Conservation (phyloP, 352 stramenopile species). For the Phytophthora fragariae region DNA sequence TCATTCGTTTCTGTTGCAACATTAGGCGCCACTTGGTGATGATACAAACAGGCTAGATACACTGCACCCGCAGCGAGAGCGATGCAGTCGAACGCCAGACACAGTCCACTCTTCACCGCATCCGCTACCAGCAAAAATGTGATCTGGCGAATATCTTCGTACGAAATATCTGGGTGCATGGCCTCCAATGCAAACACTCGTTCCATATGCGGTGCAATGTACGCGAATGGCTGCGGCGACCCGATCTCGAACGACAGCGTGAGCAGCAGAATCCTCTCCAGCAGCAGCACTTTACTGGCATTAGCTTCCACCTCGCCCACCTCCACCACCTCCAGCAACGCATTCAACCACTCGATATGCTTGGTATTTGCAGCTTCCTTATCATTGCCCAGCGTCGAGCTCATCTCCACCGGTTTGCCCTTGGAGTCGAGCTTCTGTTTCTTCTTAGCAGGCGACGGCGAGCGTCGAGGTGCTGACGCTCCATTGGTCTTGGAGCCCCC, state of each 20-base stretch:
- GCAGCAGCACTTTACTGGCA: slow-evolving; percentile 65
- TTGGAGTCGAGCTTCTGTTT: slow-evolving; percentile 41
- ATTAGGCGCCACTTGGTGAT: slow-evolving; percentile 57
- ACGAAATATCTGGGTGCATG: slow-evolving; percentile 58
- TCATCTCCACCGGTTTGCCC: slow-evolving; percentile 60
- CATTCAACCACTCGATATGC: slow-evolving; percentile 72
- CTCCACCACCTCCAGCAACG: slow-evolving; percentile 64
- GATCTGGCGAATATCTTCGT: slow-evolving; percentile 55
- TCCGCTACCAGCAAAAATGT: slow-evolving; percentile 70
- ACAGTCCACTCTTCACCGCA: slow-evolving; percentile 61
- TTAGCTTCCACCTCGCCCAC: slow-evolving; percentile 76
- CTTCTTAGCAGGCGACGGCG: slow-evolving; percentile 34
- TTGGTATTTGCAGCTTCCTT: slow-evolving; percentile 63
- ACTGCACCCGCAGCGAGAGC: slow-evolving; percentile 70
- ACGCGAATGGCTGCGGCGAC: slow-evolving; percentile 72
- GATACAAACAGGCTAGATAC: slow-evolving; percentile 77
- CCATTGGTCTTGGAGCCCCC: slow-evolving; percentile 20
- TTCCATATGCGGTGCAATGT: slow-evolving; percentile 65
- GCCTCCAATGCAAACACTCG: slow-evolving; percentile 63
- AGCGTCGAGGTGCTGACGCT: slow-evolving; percentile 8
- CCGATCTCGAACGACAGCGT: slow-evolving; percentile 79
- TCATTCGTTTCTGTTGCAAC: slow-evolving; percentile 70
- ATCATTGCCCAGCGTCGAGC: slow-evolving; percentile 57
- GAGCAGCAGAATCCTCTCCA: slow-evolving; percentile 78
- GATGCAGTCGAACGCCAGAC: slow-evolving; percentile 58